Evolutionary conservation across 1,284 basidiomycete genomes (phyloP).

Genomic region (Puccinia coronata): DNA sequence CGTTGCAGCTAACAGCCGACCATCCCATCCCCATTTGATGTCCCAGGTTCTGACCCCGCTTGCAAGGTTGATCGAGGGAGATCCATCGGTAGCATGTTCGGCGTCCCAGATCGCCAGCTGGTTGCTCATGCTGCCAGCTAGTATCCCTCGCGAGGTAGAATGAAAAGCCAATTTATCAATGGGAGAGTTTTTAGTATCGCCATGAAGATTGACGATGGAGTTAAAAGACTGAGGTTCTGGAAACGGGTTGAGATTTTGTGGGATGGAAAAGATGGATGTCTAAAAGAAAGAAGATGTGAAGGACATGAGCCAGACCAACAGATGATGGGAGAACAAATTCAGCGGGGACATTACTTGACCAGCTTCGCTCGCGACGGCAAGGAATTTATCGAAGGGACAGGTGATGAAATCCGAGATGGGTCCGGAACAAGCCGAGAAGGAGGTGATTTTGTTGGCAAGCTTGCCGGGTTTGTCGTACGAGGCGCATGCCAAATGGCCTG

Average conservation of each 20-base stretch:
- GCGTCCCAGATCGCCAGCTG: conserved; percentile 59
- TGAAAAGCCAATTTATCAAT: conserved; percentile 59
- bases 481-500: conserved; percentile 53
- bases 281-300: not conserved
- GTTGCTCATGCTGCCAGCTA: conserved; percentile 54
- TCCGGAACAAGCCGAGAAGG: conserved; percentile 50
- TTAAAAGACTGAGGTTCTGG: not conserved
- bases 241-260: not conserved
- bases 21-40: conserved; percentile 51
- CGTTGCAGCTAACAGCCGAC: conserved; percentile 41
- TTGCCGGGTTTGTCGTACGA: conserved; percentile 54
- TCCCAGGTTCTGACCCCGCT: conserved; percentile 58
- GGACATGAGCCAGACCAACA: too few species aligned
- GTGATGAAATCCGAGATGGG: conserved; percentile 53
- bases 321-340: not conserved
- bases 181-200: conserved; percentile 49
- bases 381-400: conserved; percentile 53
- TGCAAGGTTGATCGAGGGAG: conserved; percentile 51
- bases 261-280: conserved; percentile 46
- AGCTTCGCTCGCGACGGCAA: conserved; percentile 52
- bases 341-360: conserved; percentile 49
- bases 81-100: conserved; percentile 48
- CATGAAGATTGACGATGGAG: conserved; percentile 10
- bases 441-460: conserved; percentile 51
- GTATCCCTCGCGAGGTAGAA: conserved; percentile 59